Base-by-base conservation (phyloP, 2,329 filamentous ascomycete genomes). In the Periconia macrospinosa region DNA sequence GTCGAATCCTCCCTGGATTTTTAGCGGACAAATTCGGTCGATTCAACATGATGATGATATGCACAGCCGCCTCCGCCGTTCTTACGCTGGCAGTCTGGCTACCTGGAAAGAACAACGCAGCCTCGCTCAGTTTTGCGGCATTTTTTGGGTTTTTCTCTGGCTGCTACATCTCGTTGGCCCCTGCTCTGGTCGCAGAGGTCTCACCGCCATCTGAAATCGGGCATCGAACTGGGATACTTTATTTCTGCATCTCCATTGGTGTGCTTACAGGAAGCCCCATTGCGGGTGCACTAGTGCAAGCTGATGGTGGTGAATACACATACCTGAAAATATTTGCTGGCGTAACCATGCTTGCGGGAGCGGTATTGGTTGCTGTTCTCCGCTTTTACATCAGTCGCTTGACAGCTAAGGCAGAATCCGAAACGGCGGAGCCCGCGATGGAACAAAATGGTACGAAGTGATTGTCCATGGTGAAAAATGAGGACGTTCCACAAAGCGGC, bases 111-210 rank as follows among this genome's bases (percentile, higher is more conserved):
- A 83, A 83, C 18, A 81, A 81, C 1, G 79, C 83, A 1, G 30
- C 54, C 9, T 83, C 86, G 56, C 81, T 90, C 50, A 78, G 84
- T 18, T 90, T 88, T 70, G 80, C 83, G 7, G 76, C 81, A 11
- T 72, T 89, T 7, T 91, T 88, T 61, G 88, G 88, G 14, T 89
- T 90, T 67, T 81, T 81, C 18, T 86, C 84, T 0, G 88, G 88
- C 11, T 83, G 85, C 1, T 88, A 84, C 58, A 83, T 90, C 43
- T 83, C 82, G 1, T 74, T 90, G 45, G 79, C 77, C 0, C 86
- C 88, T 0, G 82, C 86, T 0, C 76, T 89, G 20, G 76, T 91
- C 19, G 87, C 86, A 1, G 86, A 90, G 64, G 87, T 91, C 55
- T 86, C 84, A 3, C 85, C 88, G 49, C 81, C 90, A 27, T 78